Base-by-base conservation (phyloP, 352 stramenopile genomes). In the Peronosclerospora sorghi region DNA sequence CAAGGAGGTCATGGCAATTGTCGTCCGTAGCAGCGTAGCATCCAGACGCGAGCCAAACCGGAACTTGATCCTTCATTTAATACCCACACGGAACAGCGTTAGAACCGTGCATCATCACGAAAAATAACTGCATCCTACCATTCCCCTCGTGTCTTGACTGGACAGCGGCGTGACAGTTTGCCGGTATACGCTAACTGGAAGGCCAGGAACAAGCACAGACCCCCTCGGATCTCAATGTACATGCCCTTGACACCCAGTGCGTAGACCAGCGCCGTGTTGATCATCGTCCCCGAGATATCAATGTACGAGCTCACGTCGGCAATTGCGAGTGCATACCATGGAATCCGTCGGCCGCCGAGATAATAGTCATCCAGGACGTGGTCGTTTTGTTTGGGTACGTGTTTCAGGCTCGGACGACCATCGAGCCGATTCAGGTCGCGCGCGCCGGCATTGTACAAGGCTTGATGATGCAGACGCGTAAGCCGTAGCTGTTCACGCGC, bases 301-400 rank as follows among this genome's bases (percentile, higher is more conserved):
- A 89, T 89, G 51, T 89, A 89, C 42, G 71, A 85, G 56, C 73
- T 86, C 41, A 89, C 77, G 48, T 89, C 76, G 0, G 76, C 76
- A 29, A 88, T 56, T 6, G 68, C 76, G 13, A 88, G 54, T 17
- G 72, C 72, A 58, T 76, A 86, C 73, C 76, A 86, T 12, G 73
- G 66, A 40, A 88, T 81, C 20, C 60, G 61, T 4, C 71, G 62
- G 14, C 73, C 71, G 2, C 76, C 73, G 13, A 88, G 65, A 32
- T 88, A 86, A 51, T 88, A 88, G 35, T 85, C 71, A 30, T 88
- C 73, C 17, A 86, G 46, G 12, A 79, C 46, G 6, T 62, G 34
- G 46, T 76, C 52, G 10, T 60, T 45, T 17, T n/a, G n/a, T n/a
- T 42, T 41, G 24, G 41, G 52, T 29, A 28, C 3, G 3, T 26